Evolutionary conservation across 1,139 yeast genomes (phyloP).

Genomic region (Scheffersomyces stambukii): DNA sequence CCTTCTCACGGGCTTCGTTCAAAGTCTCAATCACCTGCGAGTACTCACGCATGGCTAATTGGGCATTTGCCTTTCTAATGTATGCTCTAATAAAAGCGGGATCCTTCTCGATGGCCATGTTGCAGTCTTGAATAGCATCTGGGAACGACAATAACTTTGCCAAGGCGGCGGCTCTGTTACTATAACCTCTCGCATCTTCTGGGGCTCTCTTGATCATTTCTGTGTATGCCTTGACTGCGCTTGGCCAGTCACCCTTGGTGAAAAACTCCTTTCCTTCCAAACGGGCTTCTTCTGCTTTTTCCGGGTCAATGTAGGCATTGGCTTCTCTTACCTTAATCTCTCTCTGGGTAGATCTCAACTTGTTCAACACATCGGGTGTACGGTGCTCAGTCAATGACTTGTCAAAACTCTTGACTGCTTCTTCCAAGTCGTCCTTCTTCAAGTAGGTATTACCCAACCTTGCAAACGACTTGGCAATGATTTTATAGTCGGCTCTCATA

Average conservation of each 20-base stretch:
- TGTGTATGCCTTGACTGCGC: constrained; percentile 88
- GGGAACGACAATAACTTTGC: constrained; percentile 96
- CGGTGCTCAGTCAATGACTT: constrained; percentile 96
- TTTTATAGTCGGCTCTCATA: constrained; percentile 84
- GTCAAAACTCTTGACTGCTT: constrained; percentile 78
- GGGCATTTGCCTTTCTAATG: constrained; percentile 94
- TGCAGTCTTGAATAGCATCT: constrained; percentile 91
- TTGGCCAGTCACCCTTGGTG: constrained; percentile 94
- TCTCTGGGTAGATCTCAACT: constrained; percentile 84
- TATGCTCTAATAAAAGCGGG: constrained; percentile 91
- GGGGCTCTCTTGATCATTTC: constrained; percentile 98
- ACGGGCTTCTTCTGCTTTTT: constrained; percentile 93
- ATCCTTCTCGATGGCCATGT: constrained; percentile 81
- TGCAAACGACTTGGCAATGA: constrained; percentile 89
- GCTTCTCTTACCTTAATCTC: constrained; percentile 77
- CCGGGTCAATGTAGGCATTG: constrained; percentile 79
- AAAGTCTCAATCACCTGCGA: constrained; percentile 79
- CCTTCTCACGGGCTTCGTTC: constrained; percentile 71
- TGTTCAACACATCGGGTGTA: constrained; percentile 87
- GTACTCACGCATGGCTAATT: constrained; percentile 86
- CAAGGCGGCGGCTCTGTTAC: constrained; percentile 96
- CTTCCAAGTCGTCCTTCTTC: constrained; percentile 66
- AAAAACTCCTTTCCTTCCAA: constrained; percentile 85
- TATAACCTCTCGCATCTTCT: constrained; percentile 93
- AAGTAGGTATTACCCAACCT: constrained; percentile 82